These are phyloP conservation scores for Hymenoscyphus infarciens DNA, from an alignment of 2,329 filamentous ascomycete species.

Conservation along the genomic window DNA sequence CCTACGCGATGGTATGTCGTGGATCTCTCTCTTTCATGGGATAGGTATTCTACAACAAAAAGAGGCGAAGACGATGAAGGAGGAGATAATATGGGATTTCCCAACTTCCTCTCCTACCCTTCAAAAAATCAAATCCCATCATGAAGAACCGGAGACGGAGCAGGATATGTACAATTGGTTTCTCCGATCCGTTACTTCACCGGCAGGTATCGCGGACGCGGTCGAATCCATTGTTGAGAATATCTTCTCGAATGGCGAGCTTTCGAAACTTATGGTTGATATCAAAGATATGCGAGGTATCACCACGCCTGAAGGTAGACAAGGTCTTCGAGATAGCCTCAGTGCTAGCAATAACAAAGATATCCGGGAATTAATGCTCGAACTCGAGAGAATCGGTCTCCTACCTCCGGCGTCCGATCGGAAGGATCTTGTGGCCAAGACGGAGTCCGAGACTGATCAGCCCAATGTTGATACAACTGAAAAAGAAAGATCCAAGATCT, in stretches of 20 bases:
- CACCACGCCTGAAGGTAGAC: constrained; percentile 1
- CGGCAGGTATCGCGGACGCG: not conserved
- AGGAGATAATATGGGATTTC: not conserved
- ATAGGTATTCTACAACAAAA: constrained; percentile 16
- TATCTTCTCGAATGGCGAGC: constrained; percentile 9
- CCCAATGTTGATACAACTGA: not conserved
- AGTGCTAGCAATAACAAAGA: not conserved
- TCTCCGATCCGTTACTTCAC: constrained; percentile 14
- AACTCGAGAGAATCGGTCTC: not conserved
- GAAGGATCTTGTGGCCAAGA: not conserved
- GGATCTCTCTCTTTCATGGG: constrained; percentile 18
- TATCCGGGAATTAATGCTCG: not conserved
- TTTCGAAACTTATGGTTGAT: not conserved
- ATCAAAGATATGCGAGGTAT: constrained; percentile 6
- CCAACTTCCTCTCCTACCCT: not conserved
- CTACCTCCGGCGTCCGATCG: not conserved
- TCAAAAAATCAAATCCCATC: not conserved
- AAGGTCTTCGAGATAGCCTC: not conserved
- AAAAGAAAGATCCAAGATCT: not conserved
- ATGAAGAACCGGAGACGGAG: constrained; percentile 23
- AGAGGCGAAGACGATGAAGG: not conserved
- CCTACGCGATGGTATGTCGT: constrained; percentile 10
- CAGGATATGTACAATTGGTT: constrained; percentile 34
- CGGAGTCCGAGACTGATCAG: not conserved
- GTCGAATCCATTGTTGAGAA: constrained; percentile 5